Evolutionary conservation across 1,139 yeast genomes (phyloP).

Genomic region (Pneumocystis carinii): DNA sequence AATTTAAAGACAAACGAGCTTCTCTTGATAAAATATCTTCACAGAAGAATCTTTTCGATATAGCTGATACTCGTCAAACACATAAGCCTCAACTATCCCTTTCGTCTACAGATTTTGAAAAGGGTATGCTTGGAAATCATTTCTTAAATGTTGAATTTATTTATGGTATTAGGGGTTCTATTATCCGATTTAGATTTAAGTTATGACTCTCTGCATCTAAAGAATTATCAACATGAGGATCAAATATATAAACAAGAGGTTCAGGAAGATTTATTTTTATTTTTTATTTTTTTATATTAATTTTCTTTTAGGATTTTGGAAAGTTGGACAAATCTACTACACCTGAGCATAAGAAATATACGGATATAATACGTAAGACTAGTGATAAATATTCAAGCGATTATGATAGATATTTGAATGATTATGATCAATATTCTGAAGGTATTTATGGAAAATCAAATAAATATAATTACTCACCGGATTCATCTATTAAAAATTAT

Average conservation of each 20-base stretch:
- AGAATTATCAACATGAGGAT: not conserved
- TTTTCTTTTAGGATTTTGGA: not conserved
- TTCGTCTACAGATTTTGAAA: not conserved
- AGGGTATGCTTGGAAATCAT: not conserved
- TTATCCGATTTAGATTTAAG: not conserved
- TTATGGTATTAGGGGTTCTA: not conserved
- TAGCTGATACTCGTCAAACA: not conserved
- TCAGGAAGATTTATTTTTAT: not conserved
- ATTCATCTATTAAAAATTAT: not conserved
- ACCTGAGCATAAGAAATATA: not conserved
- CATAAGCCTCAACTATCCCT: not conserved
- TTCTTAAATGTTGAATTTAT: not conserved
- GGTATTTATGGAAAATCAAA: not conserved
- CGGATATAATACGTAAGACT: not conserved
- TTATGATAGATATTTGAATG: not conserved
- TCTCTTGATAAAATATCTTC: not conserved
- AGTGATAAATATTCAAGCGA: not conserved
- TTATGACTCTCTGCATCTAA: not conserved
- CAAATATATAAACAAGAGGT: not conserved
- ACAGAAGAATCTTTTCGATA: not conserved
- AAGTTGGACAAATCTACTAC: not conserved
- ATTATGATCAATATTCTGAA: not conserved
- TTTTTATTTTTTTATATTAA: not conserved
- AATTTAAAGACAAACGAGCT: not conserved
- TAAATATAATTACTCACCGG: not conserved